Percentiles rank a stretch among this genome's conserved stretches.
Conservation (phyloP, 441 rosid species). For the Heliophila coronopifolia region DNA sequence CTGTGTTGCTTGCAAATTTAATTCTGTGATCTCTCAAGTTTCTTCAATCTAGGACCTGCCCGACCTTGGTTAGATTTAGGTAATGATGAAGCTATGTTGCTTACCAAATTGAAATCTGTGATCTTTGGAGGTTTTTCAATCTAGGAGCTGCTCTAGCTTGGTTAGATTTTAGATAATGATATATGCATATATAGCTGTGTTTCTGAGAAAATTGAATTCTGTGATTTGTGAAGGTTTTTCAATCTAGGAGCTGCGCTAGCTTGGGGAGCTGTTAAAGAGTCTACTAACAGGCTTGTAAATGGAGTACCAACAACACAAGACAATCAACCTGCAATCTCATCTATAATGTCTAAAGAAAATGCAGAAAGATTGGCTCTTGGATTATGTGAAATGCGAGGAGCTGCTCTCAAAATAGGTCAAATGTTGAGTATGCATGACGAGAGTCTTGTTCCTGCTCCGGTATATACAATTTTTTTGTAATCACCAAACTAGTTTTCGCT, state of each 20-base stretch:
- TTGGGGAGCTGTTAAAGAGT: slow-evolving; percentile 90
- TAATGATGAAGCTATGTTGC: too few relatives aligned
- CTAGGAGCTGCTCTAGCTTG: too few relatives aligned
- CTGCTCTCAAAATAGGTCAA: slow-evolving; percentile 91
- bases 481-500: not conserved
- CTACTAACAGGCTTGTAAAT: slow-evolving; percentile 66
- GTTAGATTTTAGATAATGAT: too few relatives aligned
- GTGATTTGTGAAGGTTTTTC: slow-evolving; percentile 74
- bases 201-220: slow-evolving; percentile 1
- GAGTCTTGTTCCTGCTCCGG: slow-evolving; percentile 97
- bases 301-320: slow-evolving; percentile 50
- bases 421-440: slow-evolving; percentile 97
- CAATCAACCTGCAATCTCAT: slow-evolving; percentile 61
- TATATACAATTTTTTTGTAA: slow-evolving; percentile 15
- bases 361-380: slow-evolving; percentile 89
- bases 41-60: too few relatives aligned
- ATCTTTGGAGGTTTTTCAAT: too few relatives aligned
- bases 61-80: too few relatives aligned
- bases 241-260: slow-evolving; percentile 96
- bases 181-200: too few relatives aligned
- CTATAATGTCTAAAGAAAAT: slow-evolving; percentile 69
- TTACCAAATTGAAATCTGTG: too few relatives aligned
- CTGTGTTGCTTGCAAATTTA: too few relatives aligned
- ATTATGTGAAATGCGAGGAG: slow-evolving; percentile 93
- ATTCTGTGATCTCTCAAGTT: too few relatives aligned